Evolutionary conservation across 1,284 basidiomycete genomes (phyloP).

Genomic region (Pseudozyma hubeiensis): DNA sequence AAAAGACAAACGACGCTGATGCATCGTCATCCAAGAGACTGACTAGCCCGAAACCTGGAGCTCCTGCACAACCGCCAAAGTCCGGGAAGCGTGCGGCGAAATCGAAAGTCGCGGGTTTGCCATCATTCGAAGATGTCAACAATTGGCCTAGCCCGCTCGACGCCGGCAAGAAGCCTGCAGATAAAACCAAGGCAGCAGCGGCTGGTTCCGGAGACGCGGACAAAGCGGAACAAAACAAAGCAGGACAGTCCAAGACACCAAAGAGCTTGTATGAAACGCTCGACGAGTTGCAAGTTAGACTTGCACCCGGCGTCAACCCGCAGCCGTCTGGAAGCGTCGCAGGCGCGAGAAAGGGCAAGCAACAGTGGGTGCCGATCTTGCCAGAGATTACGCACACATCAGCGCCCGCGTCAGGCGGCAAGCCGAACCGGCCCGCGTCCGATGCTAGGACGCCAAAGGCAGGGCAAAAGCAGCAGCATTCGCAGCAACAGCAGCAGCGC

Average conservation of each 20-base stretch:
- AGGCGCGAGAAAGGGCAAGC: constrained; percentile 43
- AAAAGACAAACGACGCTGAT: background rate
- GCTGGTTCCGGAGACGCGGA: background rate
- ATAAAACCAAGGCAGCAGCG: constrained; percentile 11
- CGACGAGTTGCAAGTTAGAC: constrained; percentile 41
- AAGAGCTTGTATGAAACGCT: constrained; percentile 47
- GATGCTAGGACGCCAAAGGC: constrained; percentile 24
- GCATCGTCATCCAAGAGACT: constrained; percentile 7
- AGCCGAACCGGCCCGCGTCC: constrained; percentile 1
- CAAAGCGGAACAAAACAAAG: constrained; percentile 1
- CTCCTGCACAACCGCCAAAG: constrained; percentile 9
- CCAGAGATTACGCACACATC: constrained; percentile 50
- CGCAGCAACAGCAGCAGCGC: constrained; percentile 14
- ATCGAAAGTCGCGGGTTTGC: constrained; percentile 6
- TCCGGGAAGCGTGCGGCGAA: constrained; percentile 8
- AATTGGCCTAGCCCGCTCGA: constrained; percentile 52
- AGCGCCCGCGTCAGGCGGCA: constrained; percentile 2
- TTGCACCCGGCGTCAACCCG: constrained; percentile 25
- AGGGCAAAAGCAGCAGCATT: constrained; percentile 9
- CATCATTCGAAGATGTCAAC: constrained; percentile 40
- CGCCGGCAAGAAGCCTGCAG: constrained; percentile 33
- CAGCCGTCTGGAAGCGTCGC: constrained; percentile 11
- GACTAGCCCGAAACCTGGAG: constrained; percentile 5
- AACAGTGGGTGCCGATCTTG: constrained; percentile 58
- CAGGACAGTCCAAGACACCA: constrained; percentile 5